phyloP scores from a whole-genome alignment of 31 red algal genomes.

The Endocladia muricata region DNA sequence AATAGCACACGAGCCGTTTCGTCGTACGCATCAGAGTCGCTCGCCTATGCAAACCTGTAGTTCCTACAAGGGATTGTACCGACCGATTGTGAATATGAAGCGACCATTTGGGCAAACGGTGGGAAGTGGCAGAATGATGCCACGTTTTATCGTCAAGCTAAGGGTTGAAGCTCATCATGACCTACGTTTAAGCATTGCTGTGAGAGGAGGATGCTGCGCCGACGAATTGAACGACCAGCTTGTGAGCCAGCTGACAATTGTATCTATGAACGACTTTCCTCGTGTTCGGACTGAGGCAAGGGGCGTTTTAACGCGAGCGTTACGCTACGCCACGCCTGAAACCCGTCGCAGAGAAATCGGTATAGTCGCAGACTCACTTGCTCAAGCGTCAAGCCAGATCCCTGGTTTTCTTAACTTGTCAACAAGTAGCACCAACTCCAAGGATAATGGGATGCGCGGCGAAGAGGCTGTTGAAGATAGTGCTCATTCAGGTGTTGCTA shows the following conservation, averaged over 20 bases:
- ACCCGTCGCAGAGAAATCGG: slow-evolving; percentile 46
- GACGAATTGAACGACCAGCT: slow-evolving; percentile 26
- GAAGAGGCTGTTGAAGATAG: not conserved
- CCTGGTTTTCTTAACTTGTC: not conserved
- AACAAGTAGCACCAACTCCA: not conserved
- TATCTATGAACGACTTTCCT: slow-evolving; percentile 84
- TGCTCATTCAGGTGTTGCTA: not conserved
- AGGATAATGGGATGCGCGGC: too few species aligned
- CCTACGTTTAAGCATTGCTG: slow-evolving; percentile 45
- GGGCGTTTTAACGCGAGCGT: slow-evolving; percentile 58
- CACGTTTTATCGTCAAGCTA: slow-evolving; percentile 86
- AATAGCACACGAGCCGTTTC: slow-evolving; percentile 90
- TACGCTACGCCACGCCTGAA: slow-evolving; percentile 40
- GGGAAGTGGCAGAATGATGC: slow-evolving; percentile 70
- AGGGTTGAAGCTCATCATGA: slow-evolving; percentile 87
- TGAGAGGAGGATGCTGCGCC: slow-evolving; percentile 33
- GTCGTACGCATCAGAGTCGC: slow-evolving; percentile 44
- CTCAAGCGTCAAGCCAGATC: not conserved
- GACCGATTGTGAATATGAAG: slow-evolving; percentile 50
- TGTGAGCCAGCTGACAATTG: slow-evolving; percentile 37
- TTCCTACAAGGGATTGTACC: slow-evolving; percentile 61
- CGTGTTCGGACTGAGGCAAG: slow-evolving; percentile 76
- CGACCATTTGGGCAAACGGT: slow-evolving; percentile 48
- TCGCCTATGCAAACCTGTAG: slow-evolving; percentile 41
- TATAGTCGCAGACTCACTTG: slow-evolving; percentile 35